Evolutionary conservation across 2,329 filamentous ascomycete genomes (phyloP), one percentile per base, ranked within the genome.

Genomic region (Sporothrix phasma): DNA sequence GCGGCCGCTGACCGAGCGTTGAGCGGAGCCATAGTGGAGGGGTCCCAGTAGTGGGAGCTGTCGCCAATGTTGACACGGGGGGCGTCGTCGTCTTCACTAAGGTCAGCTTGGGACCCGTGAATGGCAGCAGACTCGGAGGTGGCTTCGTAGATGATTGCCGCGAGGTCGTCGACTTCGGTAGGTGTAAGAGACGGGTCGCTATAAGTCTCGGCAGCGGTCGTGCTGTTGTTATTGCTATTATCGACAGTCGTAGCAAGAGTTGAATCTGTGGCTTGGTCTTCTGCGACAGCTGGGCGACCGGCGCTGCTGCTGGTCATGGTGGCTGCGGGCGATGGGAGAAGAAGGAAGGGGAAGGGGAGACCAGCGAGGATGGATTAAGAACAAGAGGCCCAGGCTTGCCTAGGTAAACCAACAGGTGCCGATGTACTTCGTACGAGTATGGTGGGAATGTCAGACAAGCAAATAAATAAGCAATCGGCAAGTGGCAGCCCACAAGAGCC

Each of bases 41-140:
- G 77, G 76, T 85, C 81, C 77, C 83, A 85, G 72, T 85, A 85
- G 61, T 78, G 74, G 47, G 82, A 80, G 47, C 76, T 67, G 76
- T 66, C 64, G n/a, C 37, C 64, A n/a, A 61, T 31, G 66, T 37
- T 65, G 3, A 34, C 53, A 19, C 49, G 47, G 17, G 63, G 56
- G 1, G 41, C 41, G 46, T 49, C 29, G 43, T 13, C 71, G 60
- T 63, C 51, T 47, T 45, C 54, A 45, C 29, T 29, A 24, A 37
- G 34, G 34, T 54, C 63, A 46, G 53, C 45, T 26, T 62, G 59
- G 6, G 56, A 10, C 15, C 41, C 24, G 56, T 24, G 29, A 11
- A 2, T 26, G 51, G 22, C 15, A 19, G 45, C 17, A 51, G 62
- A 8, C n/a, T 43, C 54, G 13, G 17, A 41, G 15, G 24, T 24